Percentiles rank a stretch among this genome's conserved stretches.
These are phyloP conservation scores for Mycena rebaudengoi DNA, from an alignment of 768 basidiomycete genomes.

Conservation along the genomic window DNA sequence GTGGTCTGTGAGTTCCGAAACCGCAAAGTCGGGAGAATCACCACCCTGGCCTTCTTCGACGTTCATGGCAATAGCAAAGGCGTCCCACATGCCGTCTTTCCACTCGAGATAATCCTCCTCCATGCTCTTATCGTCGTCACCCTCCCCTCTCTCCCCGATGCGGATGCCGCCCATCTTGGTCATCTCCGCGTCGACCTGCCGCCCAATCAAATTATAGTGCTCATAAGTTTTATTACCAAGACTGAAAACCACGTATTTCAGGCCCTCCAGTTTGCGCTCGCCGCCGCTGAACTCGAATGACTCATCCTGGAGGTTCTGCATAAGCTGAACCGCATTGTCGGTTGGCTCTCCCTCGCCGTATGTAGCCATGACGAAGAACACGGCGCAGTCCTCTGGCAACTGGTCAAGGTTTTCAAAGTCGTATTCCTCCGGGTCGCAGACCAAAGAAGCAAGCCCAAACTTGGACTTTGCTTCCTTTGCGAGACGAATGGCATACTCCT, in stretches of 20 bases:
- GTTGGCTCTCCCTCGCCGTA: slow-evolving; percentile 99
- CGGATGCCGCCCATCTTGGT: slow-evolving; percentile 82
- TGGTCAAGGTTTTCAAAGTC: slow-evolving; percentile 97
- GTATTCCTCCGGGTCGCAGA: slow-evolving; percentile 98
- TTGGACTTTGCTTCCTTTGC: slow-evolving; percentile 98
- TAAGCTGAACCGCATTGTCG: slow-evolving; percentile 94
- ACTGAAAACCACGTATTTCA: slow-evolving; percentile 95
- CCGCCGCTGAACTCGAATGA: slow-evolving; percentile 89
- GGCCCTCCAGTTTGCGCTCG: slow-evolving; percentile 74
- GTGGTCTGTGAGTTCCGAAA: slow-evolving; percentile 81
- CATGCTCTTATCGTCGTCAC: slow-evolving; percentile 99
- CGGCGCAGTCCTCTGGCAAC: slow-evolving; percentile 86
- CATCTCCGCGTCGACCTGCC: slow-evolving; percentile 78
- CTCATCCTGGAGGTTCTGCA: slow-evolving; percentile 90
- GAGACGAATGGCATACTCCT: slow-evolving; percentile 96
- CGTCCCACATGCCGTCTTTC: slow-evolving; percentile 98
- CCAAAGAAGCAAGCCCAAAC: slow-evolving; percentile 93
- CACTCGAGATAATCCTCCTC: slow-evolving; percentile 99
- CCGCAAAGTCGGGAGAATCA: slow-evolving; percentile 92
- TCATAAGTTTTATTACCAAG: slow-evolving; percentile 95
- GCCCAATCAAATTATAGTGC: slow-evolving; percentile 93
- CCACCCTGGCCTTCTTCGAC: slow-evolving; percentile 98
- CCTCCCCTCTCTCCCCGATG: slow-evolving; percentile 92
- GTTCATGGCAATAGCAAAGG: slow-evolving; percentile 80
- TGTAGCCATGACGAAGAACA: slow-evolving; percentile 96